Base-by-base conservation (phyloP, 2,329 filamentous ascomycete species). In the Pseudocercospora cruenta region DNA sequence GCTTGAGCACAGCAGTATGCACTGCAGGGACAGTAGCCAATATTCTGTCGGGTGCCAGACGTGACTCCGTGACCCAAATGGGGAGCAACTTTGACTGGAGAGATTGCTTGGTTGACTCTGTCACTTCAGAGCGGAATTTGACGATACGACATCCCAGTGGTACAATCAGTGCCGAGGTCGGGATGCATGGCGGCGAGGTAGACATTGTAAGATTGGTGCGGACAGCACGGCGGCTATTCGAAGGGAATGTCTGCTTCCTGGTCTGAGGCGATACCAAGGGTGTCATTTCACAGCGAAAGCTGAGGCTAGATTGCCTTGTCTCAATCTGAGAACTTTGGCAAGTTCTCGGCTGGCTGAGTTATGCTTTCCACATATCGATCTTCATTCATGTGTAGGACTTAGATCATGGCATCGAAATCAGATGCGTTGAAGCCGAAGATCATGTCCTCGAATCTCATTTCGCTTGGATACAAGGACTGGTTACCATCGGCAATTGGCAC, bases 351-450 rank as follows among this genome's bases (percentile, higher is more conserved):
- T 33, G 3, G 33, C 33, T 14, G 8, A 36, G 1, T 36, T 36
- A 36, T 36, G 28, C 5, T 9, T 31, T 31, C 5, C 28, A 31
- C 28, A 8, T 9, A 36, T 36, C 33, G 33, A 12, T 36, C 10
- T 21, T 51, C 16, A 26, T 51, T 2, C 47, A 21, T 16, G 22
- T 51, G 47, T 9, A 21, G 10, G 12, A 51, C 3, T 8, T 22
- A 61, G 33, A 63, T 36, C 58, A 67, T 54, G n/a, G 47, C 10
- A 26, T 70, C 67, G 24, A 68, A 70, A 28, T 69, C 68, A 1
- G 75, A 76, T 9, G 75, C 73, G 66, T 78, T 77, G 53, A 78
- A 77, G 1, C 76, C 75, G 64, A 78, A 78, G 24, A 78, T 60
- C 67, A 74, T 73, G 65, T 78, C 74, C 57, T 77, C 75, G 49